Percentiles rank a stretch among this genome's conserved stretches.
These are phyloP conservation scores for Scheffersomyces stambukii DNA, from an alignment of 1,139 yeast genomes.

Conservation along the genomic window DNA sequence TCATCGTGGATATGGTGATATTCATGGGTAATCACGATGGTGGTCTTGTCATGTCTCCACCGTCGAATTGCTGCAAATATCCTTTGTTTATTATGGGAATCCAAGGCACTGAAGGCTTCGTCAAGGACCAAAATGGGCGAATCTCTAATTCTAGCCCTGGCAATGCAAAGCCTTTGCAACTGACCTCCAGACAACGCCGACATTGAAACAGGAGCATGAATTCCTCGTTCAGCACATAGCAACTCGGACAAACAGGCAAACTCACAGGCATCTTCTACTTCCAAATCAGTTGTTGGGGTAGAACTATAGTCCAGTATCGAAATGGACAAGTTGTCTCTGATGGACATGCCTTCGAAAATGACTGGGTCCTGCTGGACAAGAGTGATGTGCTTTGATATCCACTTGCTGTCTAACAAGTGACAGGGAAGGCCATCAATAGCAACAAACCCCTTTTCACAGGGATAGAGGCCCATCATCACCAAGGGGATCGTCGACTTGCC, in stretches of 20 bases:
- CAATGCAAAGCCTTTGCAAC: slow-evolving; percentile 74
- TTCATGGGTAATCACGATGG: slow-evolving; percentile 81
- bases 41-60: slow-evolving; percentile 70
- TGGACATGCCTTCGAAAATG: slow-evolving; percentile 56
- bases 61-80: slow-evolving; percentile 47
- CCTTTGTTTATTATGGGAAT: slow-evolving; percentile 39
- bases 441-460: slow-evolving; percentile 58
- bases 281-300: too few relatives aligned
- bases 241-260: slow-evolving; percentile 50
- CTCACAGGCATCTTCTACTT: slow-evolving; percentile 43
- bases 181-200: slow-evolving; percentile 84
- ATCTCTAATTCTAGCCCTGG: slow-evolving; percentile 72
- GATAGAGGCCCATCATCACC: slow-evolving; percentile 58
- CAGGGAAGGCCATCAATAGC: slow-evolving; percentile 52
- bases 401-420: slow-evolving; percentile 35
- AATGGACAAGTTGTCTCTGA: slow-evolving; percentile 60
- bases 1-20: slow-evolving; percentile 46
- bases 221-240: slow-evolving; percentile 52
- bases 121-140: slow-evolving; percentile 75
- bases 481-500: slow-evolving; percentile 84
- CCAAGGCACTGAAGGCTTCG: slow-evolving; percentile 83
- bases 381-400: slow-evolving; percentile 63
- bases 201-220: slow-evolving; percentile 35
- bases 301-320: slow-evolving; percentile 30
- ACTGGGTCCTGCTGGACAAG: slow-evolving; percentile 69